Evolutionary conservation across 768 basidiomycete species (phyloP), one percentile per base, ranked within the genome.

Genomic region (Termitomyces bulborhizus): DNA sequence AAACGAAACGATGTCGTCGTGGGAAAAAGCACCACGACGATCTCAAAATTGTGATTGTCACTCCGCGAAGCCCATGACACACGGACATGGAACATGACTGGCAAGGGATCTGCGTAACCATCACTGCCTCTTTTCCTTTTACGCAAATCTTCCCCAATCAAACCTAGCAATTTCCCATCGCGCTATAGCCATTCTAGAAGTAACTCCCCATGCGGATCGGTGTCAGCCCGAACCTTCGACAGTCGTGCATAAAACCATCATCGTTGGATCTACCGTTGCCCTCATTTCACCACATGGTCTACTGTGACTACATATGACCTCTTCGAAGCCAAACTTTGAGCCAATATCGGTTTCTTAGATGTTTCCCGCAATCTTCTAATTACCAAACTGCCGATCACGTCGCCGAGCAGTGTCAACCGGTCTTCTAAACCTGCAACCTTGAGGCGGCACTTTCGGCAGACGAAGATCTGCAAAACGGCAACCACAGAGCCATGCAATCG

Each of bases 351-450:
- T 45, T 42, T 55, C 55, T 37, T 49, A 58, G 47, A 58, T 58
- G 55, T 56, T 58, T 41, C 51, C 59, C 59, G 54, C 55, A 48
- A 36, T 3, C 51, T 60, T 54, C 40, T 44, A 43, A 56, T 62
- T 62, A 62, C 50, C 29, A 55, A 60, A 58, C 41, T 58, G 61
- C 61, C 61, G 61, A 62, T 62, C 61, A 62, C 42, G 51, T 60
- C 61, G 61, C 61, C 53, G 27, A 18, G 41, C 15, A 43, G 46
- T 39, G 54, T 47, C 46, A 50, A 46, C 57, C 54, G 57, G 56
- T 43, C 12, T 60, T 60, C 46, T 49, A 57, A 56, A 32, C n/a
- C 12, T 45, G 42, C 29, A 51, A 32, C 24, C 16, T 8, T 37
- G 26, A 18, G 27, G 12, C 31, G 43, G 29, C 29, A 54, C 46